Base-by-base conservation (phyloP, 2,329 filamentous ascomycete genomes). In the Diaporthe vexans region DNA sequence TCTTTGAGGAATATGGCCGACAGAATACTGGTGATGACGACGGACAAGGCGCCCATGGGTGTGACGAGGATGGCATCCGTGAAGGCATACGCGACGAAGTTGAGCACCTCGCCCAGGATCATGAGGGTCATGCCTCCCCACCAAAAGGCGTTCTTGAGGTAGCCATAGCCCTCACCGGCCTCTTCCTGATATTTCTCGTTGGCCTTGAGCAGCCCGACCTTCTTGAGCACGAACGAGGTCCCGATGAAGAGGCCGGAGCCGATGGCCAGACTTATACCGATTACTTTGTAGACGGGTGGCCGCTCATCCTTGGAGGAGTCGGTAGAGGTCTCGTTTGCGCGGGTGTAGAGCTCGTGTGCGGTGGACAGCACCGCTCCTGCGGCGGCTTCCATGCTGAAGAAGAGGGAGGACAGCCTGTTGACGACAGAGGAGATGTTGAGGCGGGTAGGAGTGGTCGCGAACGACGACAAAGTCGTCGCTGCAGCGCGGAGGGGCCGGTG, bases 131-230 rank as follows among this genome's bases (percentile, higher is more conserved):
- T 98, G 79, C 97, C 97, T 1, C 87, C 84, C 97, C 97, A 99
- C 97, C 97, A 99, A 86, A 90, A 98, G 26, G 88, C 88, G 80
- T 98, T 98, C 86, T 97, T 98, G 79, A 99, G 91, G 82, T 98
- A 99, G 76, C 96, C 95, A 83, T 98, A 98, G 73, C 97, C 97
- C 84, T 98, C 96, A 75, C 97, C 97, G 0, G 97, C 95, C 77
- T 94, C 94, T 84, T 98, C 95, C 76, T 97, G 94, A 87, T 98
- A 98, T 83, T 98, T 98, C 79, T 94, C 92, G 84, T 98, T 99
- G 68, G 97, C 96, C 82, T 92, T 95, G 76, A 99, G 88, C 78
- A 99, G 85, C 6, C 97, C 97, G 75, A 94, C 89, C 86, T 99
- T 99, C 85, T 98, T 98, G 80, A 99, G 85, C 37, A 98, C 95